Evolutionary conservation across 495 filamentous ascomycete species (phyloP), one percentile per base, ranked within the genome.

Genomic region (Lindgomyces ingoldianus): DNA sequence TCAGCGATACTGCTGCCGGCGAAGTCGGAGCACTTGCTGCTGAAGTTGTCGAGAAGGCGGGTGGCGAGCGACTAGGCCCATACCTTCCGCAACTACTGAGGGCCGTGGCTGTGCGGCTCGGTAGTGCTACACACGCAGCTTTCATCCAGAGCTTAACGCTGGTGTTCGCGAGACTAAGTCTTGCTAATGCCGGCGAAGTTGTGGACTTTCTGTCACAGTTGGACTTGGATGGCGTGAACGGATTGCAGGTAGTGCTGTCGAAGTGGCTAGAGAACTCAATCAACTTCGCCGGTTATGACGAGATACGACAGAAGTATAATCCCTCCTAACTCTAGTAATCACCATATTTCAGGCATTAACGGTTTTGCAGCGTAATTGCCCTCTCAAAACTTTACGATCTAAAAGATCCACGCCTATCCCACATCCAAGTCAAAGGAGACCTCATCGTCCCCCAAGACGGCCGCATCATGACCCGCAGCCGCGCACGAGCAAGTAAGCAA

Each of bases 201-300:
- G 87, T 97, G 2, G 87, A 92, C 62, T 98, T 98, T 77, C 79
- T 98, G 36, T 86, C 87, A 24, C 86, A 91, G 59, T 87, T 96
- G 50, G 83, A 91, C 65, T 84, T 98, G 59, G 83, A 84, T 27
- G 82, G 81, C 19, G 80, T 85, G 67, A 96, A 81, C 70, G 94
- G 94, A 12, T 79, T 98, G 8, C 84, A 91, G 54, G 86, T 97
- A 1, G 94, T 98, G 14, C 76, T 98, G 64, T 81, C 85, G 76
- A 97, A 97, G 75, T 98, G 94, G 94, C 81, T 98, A 0, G 93
- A 96, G 75, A 94, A 97, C 75, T 96, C 92, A 2, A 84, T 94
- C 76, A 96, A 88, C 73, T 98, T 98, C 75, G 90, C 91, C 8
- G 94, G 94, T 19, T 98, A 97, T 69, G 92, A 97, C 69, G 93